These are phyloP conservation scores for Aspergillus brunneoviolaceus DNA, from an alignment of 2,329 filamentous ascomycete species.

Conservation along the genomic window DNA sequence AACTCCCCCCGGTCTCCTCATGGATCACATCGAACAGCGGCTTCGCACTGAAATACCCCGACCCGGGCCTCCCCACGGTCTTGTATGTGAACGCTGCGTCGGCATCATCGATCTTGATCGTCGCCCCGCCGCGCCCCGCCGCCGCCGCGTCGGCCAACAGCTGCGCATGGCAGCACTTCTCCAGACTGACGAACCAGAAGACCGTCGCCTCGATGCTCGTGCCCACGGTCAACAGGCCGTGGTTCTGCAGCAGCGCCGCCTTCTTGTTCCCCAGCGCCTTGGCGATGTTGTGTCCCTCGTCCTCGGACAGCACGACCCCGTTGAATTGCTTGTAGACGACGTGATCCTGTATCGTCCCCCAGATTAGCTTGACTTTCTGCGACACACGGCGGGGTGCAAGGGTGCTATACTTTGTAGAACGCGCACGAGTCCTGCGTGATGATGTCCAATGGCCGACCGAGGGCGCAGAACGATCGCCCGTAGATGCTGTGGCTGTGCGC, in stretches of 20 bases:
- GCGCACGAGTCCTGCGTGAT: constrained; percentile 48
- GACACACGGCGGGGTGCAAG: neutral
- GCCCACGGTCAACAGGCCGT: constrained; percentile 54
- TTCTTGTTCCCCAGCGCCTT: constrained; percentile 50
- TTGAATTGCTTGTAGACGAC: constrained; percentile 55
- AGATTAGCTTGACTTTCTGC: neutral
- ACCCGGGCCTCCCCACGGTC: constrained; percentile 59
- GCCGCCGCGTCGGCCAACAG: constrained; percentile 54
- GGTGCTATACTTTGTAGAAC: constrained; percentile 41
- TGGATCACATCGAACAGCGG: constrained; percentile 70
- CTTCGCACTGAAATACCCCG: constrained; percentile 70
- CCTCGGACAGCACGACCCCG: constrained; percentile 53
- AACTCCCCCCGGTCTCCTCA: constrained; percentile 58
- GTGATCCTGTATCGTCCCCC: constrained; percentile 41
- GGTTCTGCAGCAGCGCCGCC: constrained; percentile 55
- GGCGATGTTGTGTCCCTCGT: constrained; percentile 56
- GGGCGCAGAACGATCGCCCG: constrained; percentile 45
- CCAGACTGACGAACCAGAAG: constrained; percentile 55
- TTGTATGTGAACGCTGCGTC: constrained; percentile 69
- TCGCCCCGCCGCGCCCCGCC: constrained; percentile 59
- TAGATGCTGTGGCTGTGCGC: constrained; percentile 58
- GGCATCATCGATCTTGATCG: constrained; percentile 65
- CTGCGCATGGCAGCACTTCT: constrained; percentile 56
- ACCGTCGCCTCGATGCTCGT: constrained; percentile 52
- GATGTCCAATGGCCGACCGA: constrained; percentile 46